Conservation (phyloP, 768 basidiomycete species). For the Mrakia hoshinonis region DNA sequence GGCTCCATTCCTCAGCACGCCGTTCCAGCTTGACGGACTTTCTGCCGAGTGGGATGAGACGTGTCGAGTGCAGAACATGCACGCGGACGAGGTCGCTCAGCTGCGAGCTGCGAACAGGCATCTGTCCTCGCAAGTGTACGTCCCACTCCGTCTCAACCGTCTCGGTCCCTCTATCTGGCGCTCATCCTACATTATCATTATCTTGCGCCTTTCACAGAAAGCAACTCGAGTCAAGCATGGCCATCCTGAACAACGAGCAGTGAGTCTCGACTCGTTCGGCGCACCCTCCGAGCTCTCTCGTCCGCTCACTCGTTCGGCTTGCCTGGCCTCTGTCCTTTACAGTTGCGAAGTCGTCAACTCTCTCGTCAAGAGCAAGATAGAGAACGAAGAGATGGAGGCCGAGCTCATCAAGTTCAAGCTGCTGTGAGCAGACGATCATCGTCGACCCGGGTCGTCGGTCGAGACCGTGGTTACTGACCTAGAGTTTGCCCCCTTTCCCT, state of each 20-base stretch:
- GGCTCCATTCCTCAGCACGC: constrained; percentile 50
- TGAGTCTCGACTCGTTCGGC: constrained; percentile 48
- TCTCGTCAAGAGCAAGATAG: constrained; percentile 75
- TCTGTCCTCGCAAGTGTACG: constrained; percentile 71
- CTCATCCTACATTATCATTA: too few species aligned
- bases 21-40: constrained; percentile 89
- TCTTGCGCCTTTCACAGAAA: constrained; percentile 49
- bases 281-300: background rate
- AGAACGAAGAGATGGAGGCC: constrained; percentile 84
- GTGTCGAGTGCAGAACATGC: constrained; percentile 66
- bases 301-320: background rate
- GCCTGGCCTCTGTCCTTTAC: background rate
- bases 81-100: constrained; percentile 71
- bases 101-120: constrained; percentile 70
- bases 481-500: background rate
- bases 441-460: background rate
- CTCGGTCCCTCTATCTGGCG: too few species aligned
- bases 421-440: constrained; percentile 49
- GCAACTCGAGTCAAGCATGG: constrained; percentile 64
- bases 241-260: constrained; percentile 78
- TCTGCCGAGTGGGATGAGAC: constrained; percentile 80
- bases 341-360: constrained; percentile 49
- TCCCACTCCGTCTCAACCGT: constrained; percentile 18
- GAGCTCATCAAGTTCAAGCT: constrained; percentile 93
- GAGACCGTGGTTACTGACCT: background rate